These are phyloP conservation scores for Chrysanthemum lavandulifolium DNA, from an alignment of 129 eudicot species.

Conservation along the genomic window DNA sequence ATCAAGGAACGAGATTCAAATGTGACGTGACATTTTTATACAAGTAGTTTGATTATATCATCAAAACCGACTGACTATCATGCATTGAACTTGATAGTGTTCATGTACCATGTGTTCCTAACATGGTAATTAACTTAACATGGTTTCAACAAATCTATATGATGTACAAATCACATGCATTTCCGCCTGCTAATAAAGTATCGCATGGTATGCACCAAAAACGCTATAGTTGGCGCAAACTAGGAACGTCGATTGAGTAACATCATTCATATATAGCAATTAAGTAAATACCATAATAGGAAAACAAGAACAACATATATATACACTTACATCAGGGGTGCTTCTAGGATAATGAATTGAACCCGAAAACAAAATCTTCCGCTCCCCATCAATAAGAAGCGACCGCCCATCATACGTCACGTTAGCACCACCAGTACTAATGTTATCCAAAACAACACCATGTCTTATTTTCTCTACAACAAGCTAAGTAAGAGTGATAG, in stretches of 20 bases:
- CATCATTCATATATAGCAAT: not conserved
- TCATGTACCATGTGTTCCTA: no score
- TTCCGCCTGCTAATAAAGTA: not conserved
- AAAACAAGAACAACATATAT: not conserved
- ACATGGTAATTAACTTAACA: no score
- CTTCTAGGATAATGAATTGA: conserved; percentile 94
- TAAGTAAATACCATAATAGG: not conserved
- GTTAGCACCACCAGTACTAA: conserved; percentile 27
- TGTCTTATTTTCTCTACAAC: conserved; percentile 23
- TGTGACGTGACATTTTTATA: no score
- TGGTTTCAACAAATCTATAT: no score
- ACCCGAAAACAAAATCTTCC: conserved; percentile 69
- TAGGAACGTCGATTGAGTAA: not conserved
- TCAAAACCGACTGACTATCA: no score
- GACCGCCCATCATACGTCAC: conserved; percentile 85
- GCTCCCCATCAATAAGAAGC: conserved; percentile 63
- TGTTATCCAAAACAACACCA: conserved; percentile 39
- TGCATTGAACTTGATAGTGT: no score
- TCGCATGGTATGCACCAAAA: not conserved
- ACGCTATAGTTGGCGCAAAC: not conserved
- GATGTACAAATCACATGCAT: not conserved
- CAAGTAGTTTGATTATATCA: no score
- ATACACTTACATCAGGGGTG: conserved; percentile 72
- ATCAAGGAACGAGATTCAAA: no score
- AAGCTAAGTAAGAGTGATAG: conserved; percentile 7